Evolutionary conservation across 108 stramenopile genomes (phyloP).

Genomic region (Cyclotella cryptica): DNA sequence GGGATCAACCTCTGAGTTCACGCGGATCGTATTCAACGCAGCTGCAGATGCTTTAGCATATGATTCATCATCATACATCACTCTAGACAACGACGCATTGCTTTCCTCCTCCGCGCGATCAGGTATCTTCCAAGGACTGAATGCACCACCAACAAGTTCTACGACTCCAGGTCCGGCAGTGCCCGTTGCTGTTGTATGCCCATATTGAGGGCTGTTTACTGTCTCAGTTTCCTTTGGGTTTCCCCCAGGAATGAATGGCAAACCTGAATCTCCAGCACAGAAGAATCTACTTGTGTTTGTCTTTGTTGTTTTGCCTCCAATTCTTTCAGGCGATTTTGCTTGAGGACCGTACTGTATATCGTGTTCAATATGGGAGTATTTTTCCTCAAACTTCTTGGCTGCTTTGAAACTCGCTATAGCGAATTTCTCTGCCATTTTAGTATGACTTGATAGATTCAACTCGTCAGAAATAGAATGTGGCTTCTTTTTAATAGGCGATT

Average conservation of each 20-base stretch:
- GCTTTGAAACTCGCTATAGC: slow-evolving; percentile 76
- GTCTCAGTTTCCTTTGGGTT: neutral
- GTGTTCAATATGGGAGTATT: slow-evolving; percentile 29
- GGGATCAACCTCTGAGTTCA: neutral
- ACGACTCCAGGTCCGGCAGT: slow-evolving; percentile 17
- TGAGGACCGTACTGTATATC: slow-evolving; percentile 16
- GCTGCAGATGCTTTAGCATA: slow-evolving; percentile 30
- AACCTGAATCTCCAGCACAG: slow-evolving; percentile 17
- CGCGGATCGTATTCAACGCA: slow-evolving; percentile 22
- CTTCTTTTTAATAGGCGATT: slow-evolving; percentile 43
- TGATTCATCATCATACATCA: slow-evolving; percentile 29
- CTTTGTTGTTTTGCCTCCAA: neutral
- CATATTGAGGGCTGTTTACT: neutral
- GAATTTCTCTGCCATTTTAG: slow-evolving; percentile 71
- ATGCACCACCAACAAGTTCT: slow-evolving; percentile 58
- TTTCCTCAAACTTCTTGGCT: slow-evolving; percentile 65
- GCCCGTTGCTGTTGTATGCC: neutral
- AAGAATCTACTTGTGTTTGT: slow-evolving; percentile 19
- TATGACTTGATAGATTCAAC: slow-evolving; percentile 45
- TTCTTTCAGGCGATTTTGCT: slow-evolving; percentile 9
- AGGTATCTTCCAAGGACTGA: slow-evolving; percentile 56
- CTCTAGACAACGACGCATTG: slow-evolving; percentile 31
- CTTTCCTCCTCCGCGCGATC: slow-evolving; percentile 49
- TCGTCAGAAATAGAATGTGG: slow-evolving; percentile 44
- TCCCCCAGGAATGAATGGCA: slow-evolving; percentile 6